phyloP scores from a whole-genome alignment of 2,329 filamentous ascomycete genomes.

The Pseudocercospora fijiensis region DNA sequence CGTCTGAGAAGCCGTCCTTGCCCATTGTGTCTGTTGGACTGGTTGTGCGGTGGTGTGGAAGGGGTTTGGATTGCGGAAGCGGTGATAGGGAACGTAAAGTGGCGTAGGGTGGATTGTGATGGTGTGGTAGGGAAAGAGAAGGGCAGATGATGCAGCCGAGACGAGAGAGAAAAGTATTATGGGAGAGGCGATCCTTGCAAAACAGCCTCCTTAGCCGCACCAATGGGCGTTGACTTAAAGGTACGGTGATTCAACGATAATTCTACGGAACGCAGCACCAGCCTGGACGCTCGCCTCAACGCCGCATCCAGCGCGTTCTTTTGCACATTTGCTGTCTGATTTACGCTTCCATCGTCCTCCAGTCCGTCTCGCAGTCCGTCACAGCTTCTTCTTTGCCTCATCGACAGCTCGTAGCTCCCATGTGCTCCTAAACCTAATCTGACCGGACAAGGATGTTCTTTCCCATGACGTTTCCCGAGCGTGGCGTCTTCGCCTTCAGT shows the following conservation, averaged over 20 bases:
- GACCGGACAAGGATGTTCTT: background rate
- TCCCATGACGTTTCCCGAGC: background rate
- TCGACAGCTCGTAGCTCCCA: conserved; percentile 2
- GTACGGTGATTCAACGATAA: background rate
- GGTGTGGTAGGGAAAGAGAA: background rate
- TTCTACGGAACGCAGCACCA: background rate
- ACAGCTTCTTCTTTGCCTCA: background rate
- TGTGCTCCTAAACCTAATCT: conserved; percentile 3
- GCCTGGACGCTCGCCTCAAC: background rate
- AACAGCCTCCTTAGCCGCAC: background rate
- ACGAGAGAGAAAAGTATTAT: background rate
- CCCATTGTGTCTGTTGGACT: conserved; percentile 37
- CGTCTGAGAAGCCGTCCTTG: conserved; percentile 41
- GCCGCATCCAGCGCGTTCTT: background rate
- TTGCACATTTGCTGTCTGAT: background rate
- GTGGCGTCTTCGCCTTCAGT: background rate
- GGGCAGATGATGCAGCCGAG: background rate
- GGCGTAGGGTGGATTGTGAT: background rate
- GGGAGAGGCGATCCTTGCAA: background rate
- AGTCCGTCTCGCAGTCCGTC: background rate
- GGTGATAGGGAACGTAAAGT: background rate
- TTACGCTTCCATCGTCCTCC: background rate
- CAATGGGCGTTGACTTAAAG: background rate
- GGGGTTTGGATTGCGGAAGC: background rate
- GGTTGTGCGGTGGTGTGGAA: background rate